A percentile compares a stretch with the other conserved stretches of the same genome.
phyloP scores from a whole-genome alignment of 345 rosid species.

The Hypericum androsaemum region DNA sequence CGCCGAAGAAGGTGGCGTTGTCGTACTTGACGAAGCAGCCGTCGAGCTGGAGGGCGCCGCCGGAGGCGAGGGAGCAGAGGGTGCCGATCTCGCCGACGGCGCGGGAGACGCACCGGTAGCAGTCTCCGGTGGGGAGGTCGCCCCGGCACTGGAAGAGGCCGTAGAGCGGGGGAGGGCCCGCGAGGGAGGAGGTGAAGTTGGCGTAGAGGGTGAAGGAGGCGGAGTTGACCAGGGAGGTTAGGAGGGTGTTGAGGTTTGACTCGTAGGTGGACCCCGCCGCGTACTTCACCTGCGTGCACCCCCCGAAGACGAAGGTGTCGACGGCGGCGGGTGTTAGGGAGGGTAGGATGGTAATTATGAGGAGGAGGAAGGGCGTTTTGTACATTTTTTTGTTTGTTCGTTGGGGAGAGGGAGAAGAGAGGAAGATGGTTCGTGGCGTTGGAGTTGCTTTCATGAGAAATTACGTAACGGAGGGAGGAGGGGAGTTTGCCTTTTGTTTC shows the following conservation, averaged over 20 bases:
- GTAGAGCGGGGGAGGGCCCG: conserved; percentile 15
- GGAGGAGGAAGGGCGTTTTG: too few relatives aligned
- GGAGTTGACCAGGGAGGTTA: conserved; percentile 24
- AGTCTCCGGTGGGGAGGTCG: conserved; percentile 14
- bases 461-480: too few relatives aligned
- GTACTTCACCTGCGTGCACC: conserved; percentile 19
- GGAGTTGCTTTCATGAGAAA: too few relatives aligned
- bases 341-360: too few relatives aligned
- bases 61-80: conserved; percentile 15
- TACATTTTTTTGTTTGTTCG: too few relatives aligned
- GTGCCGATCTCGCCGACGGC: conserved; percentile 14
- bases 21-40: conserved; percentile 25
- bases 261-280: conserved; percentile 21
- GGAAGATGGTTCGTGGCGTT: too few relatives aligned
- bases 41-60: conserved; percentile 26
- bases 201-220: conserved; percentile 20
- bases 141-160: conserved; percentile 31
- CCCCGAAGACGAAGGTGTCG: conserved; percentile 19
- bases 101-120: conserved; percentile 14
- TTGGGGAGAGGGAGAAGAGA: too few relatives aligned
- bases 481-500: too few relatives aligned
- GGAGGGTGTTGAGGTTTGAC: conserved; percentile 19
- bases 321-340: not conserved
- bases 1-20: conserved; percentile 17
- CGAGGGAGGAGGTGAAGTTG: conserved; percentile 16